phyloP scores from a whole-genome alignment of 129 eudicot genomes.

The Kitagawia praeruptora region DNA sequence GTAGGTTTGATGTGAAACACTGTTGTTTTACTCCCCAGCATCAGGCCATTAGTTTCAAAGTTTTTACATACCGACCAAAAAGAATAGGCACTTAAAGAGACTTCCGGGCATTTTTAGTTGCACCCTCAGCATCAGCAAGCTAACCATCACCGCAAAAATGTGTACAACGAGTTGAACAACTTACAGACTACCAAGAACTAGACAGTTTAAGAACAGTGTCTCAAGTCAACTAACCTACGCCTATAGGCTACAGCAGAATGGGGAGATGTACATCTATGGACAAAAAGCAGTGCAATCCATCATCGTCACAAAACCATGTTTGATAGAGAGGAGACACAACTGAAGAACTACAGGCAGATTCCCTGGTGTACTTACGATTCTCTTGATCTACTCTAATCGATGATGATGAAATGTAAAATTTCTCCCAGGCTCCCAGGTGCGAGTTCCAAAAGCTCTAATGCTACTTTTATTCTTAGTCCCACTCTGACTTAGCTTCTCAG shows the following conservation, averaged over 20 bases:
- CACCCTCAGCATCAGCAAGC: neutral
- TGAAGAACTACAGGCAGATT: constrained; percentile 34
- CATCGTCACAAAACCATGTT: constrained; percentile 66
- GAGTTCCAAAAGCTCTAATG: constrained; percentile 12
- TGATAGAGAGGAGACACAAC: constrained; percentile 40
- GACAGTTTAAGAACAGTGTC: neutral
- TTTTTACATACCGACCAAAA: neutral
- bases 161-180: neutral
- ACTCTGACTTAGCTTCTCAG: constrained; percentile 17
- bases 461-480: constrained; percentile 9
- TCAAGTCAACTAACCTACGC: neutral
- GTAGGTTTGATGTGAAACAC: too few relatives aligned
- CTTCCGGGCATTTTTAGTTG: neutral
- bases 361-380: constrained; percentile 38
- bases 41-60: neutral
- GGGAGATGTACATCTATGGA: neutral
- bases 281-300: neutral
- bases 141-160: neutral
- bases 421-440: constrained; percentile 24
- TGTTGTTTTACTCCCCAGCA: too few relatives aligned
- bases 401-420: constrained; percentile 4
- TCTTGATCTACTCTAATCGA: constrained; percentile 35
- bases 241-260: neutral
- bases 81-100: neutral
- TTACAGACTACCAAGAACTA: neutral